Evolutionary conservation across 306 rosid genomes (phyloP).

Genomic region (Vigna mungo): DNA sequence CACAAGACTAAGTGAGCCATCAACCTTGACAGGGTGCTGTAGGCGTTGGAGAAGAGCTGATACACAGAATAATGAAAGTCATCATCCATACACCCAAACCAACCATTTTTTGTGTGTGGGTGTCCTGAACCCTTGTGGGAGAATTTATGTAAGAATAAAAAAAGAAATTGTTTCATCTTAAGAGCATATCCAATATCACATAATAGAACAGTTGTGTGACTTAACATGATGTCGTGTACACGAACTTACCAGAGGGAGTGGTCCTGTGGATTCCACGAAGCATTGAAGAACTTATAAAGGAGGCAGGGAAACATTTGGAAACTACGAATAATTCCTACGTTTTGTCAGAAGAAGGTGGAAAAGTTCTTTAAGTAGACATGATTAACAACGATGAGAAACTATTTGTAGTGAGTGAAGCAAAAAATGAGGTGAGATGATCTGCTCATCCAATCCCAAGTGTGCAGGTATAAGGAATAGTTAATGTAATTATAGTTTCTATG

Average conservation of each 20-base stretch:
- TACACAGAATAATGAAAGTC: constrained; percentile 25
- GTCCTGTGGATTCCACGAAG: too few species aligned
- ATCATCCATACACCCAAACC: constrained; percentile 33
- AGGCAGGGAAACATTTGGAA: too few species aligned
- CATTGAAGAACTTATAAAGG: too few species aligned
- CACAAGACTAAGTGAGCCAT: constrained; percentile 50
- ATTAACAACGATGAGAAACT: too few species aligned
- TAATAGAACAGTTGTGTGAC: neutral
- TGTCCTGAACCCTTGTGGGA: neutral
- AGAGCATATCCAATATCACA: neutral
- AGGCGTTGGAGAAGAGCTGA: constrained; percentile 45
- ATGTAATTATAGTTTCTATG: too few species aligned
- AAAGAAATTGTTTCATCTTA: neutral
- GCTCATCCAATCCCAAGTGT: neutral
- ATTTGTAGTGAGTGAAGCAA: constrained; percentile 33
- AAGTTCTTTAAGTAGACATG: too few species aligned
- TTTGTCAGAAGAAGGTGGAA: too few species aligned
- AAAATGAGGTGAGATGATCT: too few species aligned
- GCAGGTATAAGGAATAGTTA: too few species aligned
- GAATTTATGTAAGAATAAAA: neutral
- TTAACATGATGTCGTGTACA: neutral
- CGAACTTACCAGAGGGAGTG: neutral
- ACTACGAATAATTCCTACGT: too few species aligned
- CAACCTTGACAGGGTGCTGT: constrained; percentile 49
- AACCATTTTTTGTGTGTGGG: constrained; percentile 30